Base-by-base conservation (phyloP, 345 rosid species). In the Eucalyptus rudis region DNA sequence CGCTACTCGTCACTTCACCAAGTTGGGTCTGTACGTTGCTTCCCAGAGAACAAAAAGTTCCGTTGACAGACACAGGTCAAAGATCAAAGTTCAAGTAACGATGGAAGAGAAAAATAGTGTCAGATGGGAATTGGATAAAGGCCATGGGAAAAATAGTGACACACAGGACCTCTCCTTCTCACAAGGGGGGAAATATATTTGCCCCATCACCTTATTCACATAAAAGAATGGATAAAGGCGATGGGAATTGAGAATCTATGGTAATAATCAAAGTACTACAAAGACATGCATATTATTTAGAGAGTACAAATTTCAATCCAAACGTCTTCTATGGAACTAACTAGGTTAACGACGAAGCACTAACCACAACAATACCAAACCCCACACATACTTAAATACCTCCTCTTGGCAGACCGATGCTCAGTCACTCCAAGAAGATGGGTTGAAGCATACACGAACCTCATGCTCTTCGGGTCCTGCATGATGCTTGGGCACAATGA, bases 391-490 rank as follows among this genome's bases (percentile, higher is more conserved):
- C 25, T 76, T 17, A 33, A 76, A 20, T 43, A 7, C 88, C 90
- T 89, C 90, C 87, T 90, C 89, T 85, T 87, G 90, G 90, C 90
- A 87, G 86, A 92, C 92, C 86, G 85, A 90, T 29, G 92, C 87
- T 87, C 94, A 87, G 84, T 93, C 93, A 85, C 91, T 91, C 95
- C 95, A 89, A 85, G 93, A 89, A 31, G 91, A 84, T 49, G 99
- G 96, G 87, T 98, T 96, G 56, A 96, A 92, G 93, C 97, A 96
- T 36, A 96, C 97, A 22, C 94, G 97, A 71, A 97, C 99, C 91
- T 97, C 99, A 76, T 97, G 99, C 93, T 97, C 99, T 93, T 96
- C 99, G 54, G 96, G 98, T 89, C 99, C 99, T 50, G 84, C 86
- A 16, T 95, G 94, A 92, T 91, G 93, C 93, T 97, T 97, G 31